Conservation (phyloP, 345 rosid genomes). For the Lepidium africanum region DNA sequence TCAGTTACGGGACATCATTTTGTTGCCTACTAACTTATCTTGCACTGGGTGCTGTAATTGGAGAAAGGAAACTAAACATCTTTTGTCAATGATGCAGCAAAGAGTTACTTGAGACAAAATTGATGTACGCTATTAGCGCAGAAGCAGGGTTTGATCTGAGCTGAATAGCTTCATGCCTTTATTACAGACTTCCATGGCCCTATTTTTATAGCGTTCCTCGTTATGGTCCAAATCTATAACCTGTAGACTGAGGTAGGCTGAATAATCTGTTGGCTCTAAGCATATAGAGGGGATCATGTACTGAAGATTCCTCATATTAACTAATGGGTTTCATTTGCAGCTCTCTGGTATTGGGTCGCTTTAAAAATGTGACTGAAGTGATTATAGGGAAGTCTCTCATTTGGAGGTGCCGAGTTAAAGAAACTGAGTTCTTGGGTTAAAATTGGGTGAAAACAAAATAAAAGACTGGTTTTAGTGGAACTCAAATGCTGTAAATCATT, state of each 20-base stretch:
- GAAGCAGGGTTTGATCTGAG: conserved; percentile 99
- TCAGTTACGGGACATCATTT: neutral
- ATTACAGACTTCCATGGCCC: neutral
- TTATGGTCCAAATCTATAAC: neutral
- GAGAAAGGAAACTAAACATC: neutral
- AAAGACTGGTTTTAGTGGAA: neutral
- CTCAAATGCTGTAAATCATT: neutral
- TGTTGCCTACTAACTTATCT: neutral
- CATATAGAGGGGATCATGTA: neutral
- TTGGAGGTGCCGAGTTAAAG: neutral
- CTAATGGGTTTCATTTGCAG: neutral
- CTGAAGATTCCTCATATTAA: neutral
- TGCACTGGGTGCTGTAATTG: neutral
- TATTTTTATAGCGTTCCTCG: neutral
- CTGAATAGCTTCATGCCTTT: conserved; percentile 31
- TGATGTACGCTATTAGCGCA: conserved; percentile 87
- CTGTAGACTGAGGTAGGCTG: neutral
- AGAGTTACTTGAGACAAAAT: conserved; percentile 74
- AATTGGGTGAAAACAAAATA: neutral
- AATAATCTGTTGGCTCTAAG: neutral
- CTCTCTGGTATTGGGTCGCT: neutral
- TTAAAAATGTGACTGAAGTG: neutral
- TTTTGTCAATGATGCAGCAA: conserved; percentile 53
- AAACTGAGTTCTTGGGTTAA: neutral
- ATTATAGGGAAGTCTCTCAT: neutral